phyloP scores from a whole-genome alignment of 1,284 basidiomycete species.

The Ceratobasidium sp. region DNA sequence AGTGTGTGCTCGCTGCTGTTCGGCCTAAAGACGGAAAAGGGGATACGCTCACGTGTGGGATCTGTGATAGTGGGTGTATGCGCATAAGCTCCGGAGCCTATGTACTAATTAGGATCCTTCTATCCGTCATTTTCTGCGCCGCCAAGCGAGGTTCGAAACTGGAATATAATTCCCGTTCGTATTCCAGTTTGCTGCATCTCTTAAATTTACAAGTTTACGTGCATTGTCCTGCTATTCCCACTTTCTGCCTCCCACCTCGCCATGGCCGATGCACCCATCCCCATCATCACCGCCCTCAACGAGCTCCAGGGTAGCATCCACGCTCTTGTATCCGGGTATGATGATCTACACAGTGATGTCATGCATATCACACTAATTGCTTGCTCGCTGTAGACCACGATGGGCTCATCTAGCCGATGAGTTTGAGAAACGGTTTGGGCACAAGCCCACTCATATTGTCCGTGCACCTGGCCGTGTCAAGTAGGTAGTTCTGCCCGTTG shows the following conservation, averaged over 20 bases:
- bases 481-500: slow-evolving; percentile 57
- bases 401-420: slow-evolving; percentile 50
- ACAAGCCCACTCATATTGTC: slow-evolving; percentile 73
- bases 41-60: slow-evolving; percentile 25
- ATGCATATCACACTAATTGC: slow-evolving; percentile 8
- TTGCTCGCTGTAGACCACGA: slow-evolving; percentile 11
- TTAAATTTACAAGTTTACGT: background rate
- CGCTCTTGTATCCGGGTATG: slow-evolving; percentile 33
- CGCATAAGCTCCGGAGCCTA: slow-evolving; percentile 5
- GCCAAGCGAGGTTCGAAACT: slow-evolving; percentile 19
- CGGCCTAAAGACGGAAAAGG: slow-evolving; percentile 30
- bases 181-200: background rate
- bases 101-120: background rate
- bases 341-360: slow-evolving; percentile 14
- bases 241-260: background rate
- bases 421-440: slow-evolving; percentile 73
- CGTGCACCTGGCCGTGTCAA: slow-evolving; percentile 89
- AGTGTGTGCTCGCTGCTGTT: background rate
- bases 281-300: slow-evolving; percentile 33
- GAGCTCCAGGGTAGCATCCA: slow-evolving; percentile 29
- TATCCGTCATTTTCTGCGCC: background rate
- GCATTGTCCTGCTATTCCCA: background rate
- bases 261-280: slow-evolving; percentile 35
- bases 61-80: slow-evolving; percentile 1
- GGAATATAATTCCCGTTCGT: slow-evolving; percentile 25